Base-by-base conservation (phyloP, 805 yeast genomes). In the Pichia heedii region DNA sequence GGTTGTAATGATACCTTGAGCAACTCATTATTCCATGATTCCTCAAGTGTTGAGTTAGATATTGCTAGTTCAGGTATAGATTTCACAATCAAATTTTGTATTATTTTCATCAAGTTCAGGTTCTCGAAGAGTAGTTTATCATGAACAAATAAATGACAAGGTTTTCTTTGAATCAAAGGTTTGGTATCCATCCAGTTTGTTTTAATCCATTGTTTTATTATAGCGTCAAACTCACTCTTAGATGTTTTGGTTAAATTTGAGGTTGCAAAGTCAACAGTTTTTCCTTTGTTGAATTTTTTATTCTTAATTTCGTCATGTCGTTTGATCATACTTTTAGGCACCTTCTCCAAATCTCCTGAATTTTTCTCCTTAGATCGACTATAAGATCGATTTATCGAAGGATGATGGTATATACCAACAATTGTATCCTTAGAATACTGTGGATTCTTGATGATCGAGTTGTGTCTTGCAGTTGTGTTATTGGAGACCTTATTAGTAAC, bases 131-230 rank as follows among this genome's bases (percentile, higher is more conserved):
- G 18, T 10, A 58, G 30, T 38, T 48, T 52, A 40, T 60, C 64
- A 45, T 60, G 64, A 12, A 58, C 36, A 7, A 60, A 38, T 18
- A 58, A 48, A 41, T 55, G 60, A 20, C 52, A 57, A 18, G 49
- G 51, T 27, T 37, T 46, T 8, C 39, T 36, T 33, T 45, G 50
- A 26, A 49, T 49, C 8, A 40, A 34, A 15, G 45, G 51, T 12
- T 45, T 47, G 7, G 26, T 45, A 18, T 46, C 44, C 6, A 51
- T 37, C 56, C 54, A 53, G 21, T 53, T 47, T 13, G 57, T 52
- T 10, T 48, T 43, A 16, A 48, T 50, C 58, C 58, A 55, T 30
- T 55, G 56, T 27, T 54, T 53, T n/a, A 56, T 43, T 11, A 55
- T 44, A 20, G 42, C 33, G 37, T 55, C 56, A 41, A 52, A 54